Evolutionary conservation across 1,139 yeast genomes (phyloP), one percentile per base, ranked within the genome.

Genomic region (Ogataea hybrid): DNA sequence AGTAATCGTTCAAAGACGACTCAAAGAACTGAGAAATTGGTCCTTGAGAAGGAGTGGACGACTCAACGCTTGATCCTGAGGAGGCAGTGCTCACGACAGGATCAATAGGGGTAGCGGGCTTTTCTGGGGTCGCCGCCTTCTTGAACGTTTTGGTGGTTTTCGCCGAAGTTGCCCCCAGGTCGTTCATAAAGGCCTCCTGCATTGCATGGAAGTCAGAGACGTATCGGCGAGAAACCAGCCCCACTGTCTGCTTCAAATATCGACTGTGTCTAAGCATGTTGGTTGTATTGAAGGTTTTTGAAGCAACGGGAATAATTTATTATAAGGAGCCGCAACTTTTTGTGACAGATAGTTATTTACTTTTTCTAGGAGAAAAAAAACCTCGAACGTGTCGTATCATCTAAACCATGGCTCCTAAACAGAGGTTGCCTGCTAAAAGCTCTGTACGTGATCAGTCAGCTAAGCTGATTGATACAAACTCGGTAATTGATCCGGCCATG

Each of bases 181-280:
- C 42, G 16, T 30, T 39, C 39, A 50, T 25, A 36, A 57, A 56
- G 12, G 59, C 61, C 35, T 58, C 62, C 33, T 53, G 56, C 61
- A 57, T 58, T 5, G 48, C 54, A 30, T 45, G 45, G 49, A 54
- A 56, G 35, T 57, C 60, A 2, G 57, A 47, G 38, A 50, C 27
- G 4, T 14, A 16, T 32, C 46, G n/a, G 16, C 35, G 34, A 11
- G 18, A 18, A 5, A 25, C 16, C n/a, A n/a, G 10, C 6, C 11
- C 31, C 27, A 17, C 8, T 6, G 32, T 10, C 14, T 31, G n/a
- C n/a, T 8, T 16, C 11, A 32, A 21, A 15, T 9, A 12, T n/a
- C 25, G 18, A 15, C 15, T 5, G 9, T 25, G 10, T 16, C 30
- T 30, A 3, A 37, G 31, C 40, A 37, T 36, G 16, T 9, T 16